Evolutionary conservation across 352 stramenopile genomes (phyloP), one percentile per base, ranked within the genome.

Genomic region (Phytophthora crassamura): DNA sequence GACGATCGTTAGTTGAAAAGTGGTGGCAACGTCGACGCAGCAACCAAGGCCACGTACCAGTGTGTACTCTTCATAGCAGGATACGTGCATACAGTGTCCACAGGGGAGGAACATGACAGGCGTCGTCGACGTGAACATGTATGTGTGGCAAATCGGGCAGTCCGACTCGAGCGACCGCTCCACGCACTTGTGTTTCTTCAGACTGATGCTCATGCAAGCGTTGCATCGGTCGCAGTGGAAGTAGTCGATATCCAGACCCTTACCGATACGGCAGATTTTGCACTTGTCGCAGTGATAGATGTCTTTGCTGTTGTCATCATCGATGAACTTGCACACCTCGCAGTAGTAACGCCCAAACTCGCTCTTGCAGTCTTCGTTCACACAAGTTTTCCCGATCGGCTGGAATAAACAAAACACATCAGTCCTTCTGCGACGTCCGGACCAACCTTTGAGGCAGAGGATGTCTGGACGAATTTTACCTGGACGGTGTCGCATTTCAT

Each of bases 271-370:
- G 71, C 97, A 99, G 16, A 98, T 97, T 69, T 99, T 98, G 84
- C 97, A 99, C 62, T 98, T 99, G 25, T 98, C 96, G 69, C 97
- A 99, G 75, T 99, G 97, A 63, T 99, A 99, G 35, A 99, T 99
- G 40, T 95, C 82, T 62, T 98, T 98, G 42, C 74, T 84, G 7
- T 77, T 58, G 20, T 93, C 83, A 69, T 99, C 96, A 67, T 99
- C 96, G 50, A 95, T 98, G 52, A 99, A 97, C 66, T 98, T 96
- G 74, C 97, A 99, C 47, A 98, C 93, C 32, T 85, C 81, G 64
- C 97, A 99, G 54, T 89, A 97, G 74, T 99, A 99, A 11, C 86
- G 86, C 0, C 91, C 89, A 72, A 98, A 98, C 8, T 92, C 80
- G 35, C 74, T 63, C 50, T 75, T 80, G 70, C 89, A 97, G 20